Base-by-base conservation (phyloP, 371 early-diverging fungal species). In the Apophysomyces ossiformis region DNA sequence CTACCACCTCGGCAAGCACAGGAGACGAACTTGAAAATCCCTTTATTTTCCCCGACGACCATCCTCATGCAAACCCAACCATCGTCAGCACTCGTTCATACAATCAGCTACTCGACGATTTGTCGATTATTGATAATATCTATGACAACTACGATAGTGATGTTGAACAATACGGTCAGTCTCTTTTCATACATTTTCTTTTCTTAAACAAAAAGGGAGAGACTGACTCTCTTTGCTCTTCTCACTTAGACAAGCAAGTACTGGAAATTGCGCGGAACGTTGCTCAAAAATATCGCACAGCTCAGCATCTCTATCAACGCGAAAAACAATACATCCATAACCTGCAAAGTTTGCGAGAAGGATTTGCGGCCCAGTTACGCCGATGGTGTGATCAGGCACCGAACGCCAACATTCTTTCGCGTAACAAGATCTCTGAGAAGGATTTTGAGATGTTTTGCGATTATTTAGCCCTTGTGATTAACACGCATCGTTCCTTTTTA, bases 211-310 rank as follows among this genome's bases (percentile, higher is more conserved):
- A 44, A 21, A 54, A 63, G 7, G 54, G 50, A 47, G 37, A n/a
- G 47, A n/a, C 47, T 47, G 47, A 47, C 21, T 7, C 16, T 18
- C 7, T n/a, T 13, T 47, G 13, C 7, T 16, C 13, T n/a, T n/a
- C n/a, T 16, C 16, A 15, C 16, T 15, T 58, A 74, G 72, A 74
- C 35, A 66, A 61, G 57, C 69, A 74, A 59, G 69, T 74, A 7
- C 67, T 67, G 35, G 72, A 74, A 43, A 58, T 63, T 13, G 74
- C 72, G 18, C 69, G 69, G 50, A 71, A 74, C 38, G 75, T 74
- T 35, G 68, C 69, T 64, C 69, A 71, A n/a, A 74, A 74, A n/a
- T 45, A 66, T 37, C 39, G 56, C 21, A 16, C 44, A 37, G 67
- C 61, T 37, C 60, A 71, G 7, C 57, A 60, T 41, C 37, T 74